phyloP scores from a whole-genome alignment of 2,329 filamentous ascomycete genomes.

The Beauveria medogensis region DNA sequence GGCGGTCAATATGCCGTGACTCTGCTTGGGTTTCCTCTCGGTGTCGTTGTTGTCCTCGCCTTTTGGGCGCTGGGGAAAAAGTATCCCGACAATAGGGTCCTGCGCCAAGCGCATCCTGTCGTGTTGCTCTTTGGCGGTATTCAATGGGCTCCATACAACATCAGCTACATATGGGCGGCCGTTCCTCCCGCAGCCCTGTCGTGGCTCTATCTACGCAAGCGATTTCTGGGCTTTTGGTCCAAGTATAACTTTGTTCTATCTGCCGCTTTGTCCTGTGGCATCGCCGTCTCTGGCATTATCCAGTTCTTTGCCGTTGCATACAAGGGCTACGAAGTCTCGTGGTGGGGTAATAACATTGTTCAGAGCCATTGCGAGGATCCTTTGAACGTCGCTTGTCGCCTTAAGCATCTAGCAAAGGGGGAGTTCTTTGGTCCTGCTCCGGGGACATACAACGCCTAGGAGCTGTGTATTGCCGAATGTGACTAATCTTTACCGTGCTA shows the following conservation, averaged over 20 bases:
- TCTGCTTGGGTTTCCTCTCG: constrained; percentile 32
- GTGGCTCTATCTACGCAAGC: constrained; percentile 38
- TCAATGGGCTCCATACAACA: constrained; percentile 36
- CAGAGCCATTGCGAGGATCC: constrained; percentile 30
- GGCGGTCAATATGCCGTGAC: constrained; percentile 26
- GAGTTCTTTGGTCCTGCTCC: constrained; percentile 21
- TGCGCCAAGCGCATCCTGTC: constrained; percentile 35
- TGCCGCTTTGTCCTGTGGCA: constrained; percentile 32
- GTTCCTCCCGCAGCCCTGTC: constrained; percentile 39
- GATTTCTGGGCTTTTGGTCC: constrained; percentile 40
- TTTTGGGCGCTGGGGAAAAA: constrained; percentile 29
- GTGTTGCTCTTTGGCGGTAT: constrained; percentile 32
- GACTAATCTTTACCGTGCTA: no score
- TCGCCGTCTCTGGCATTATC: constrained; percentile 33
- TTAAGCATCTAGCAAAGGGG: constrained; percentile 14
- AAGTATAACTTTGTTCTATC: constrained; percentile 36
- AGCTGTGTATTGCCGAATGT: no score
- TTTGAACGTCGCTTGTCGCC: constrained; percentile 16
- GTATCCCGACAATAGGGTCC: constrained; percentile 22
- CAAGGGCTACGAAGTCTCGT: constrained; percentile 27
- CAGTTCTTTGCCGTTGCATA: constrained; percentile 37
- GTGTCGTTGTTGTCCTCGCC: constrained; percentile 25
- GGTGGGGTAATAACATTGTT: constrained; percentile 32
- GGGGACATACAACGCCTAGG: constrained; percentile 8
- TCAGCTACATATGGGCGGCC: constrained; percentile 38